Evolutionary conservation across 805 yeast genomes (phyloP).

Genomic region (Danielozyma ontarioensis): DNA sequence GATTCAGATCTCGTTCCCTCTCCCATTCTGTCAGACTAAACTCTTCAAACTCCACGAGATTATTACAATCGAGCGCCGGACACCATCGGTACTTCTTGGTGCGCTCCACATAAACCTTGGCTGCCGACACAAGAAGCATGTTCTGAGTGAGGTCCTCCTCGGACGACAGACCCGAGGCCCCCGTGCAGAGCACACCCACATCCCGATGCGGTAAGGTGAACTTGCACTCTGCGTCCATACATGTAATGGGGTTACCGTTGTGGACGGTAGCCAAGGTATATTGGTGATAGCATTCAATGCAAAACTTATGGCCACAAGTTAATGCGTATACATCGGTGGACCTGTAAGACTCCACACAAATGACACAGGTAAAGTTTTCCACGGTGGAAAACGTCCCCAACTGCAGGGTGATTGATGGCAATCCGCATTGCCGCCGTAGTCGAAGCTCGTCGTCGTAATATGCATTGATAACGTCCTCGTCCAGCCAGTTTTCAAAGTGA

Average conservation of each 20-base stretch:
- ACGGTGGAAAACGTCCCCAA: slow-evolving; percentile 7
- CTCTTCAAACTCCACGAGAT: slow-evolving; percentile 41
- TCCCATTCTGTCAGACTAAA: slow-evolving; percentile 16
- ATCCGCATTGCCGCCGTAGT: slow-evolving; percentile 25
- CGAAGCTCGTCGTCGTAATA: slow-evolving; percentile 26
- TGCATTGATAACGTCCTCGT: slow-evolving; percentile 32
- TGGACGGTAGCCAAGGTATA: slow-evolving; percentile 47
- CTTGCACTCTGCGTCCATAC: slow-evolving; percentile 59
- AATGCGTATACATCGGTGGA: slow-evolving; percentile 39
- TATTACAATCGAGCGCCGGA: slow-evolving; percentile 76
- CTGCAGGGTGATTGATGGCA: slow-evolving; percentile 5
- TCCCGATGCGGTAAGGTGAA: slow-evolving; percentile 40
- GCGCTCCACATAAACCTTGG: slow-evolving; percentile 49
- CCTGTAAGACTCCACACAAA: slow-evolving; percentile 64
- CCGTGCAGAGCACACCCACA: slow-evolving; percentile 20
- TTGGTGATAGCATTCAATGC: slow-evolving; percentile 60
- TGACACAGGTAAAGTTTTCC: slow-evolving; percentile 43
- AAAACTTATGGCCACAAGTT: slow-evolving; percentile 67
- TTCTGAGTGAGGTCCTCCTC: slow-evolving; percentile 22
- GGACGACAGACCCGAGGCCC: too few relatives aligned
- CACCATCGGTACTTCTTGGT: slow-evolving; percentile 64
- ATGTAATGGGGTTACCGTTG: slow-evolving; percentile 48
- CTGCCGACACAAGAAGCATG: slow-evolving; percentile 31
- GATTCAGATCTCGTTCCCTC: slow-evolving; percentile 4
- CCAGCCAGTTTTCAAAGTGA: slow-evolving; percentile 35